Evolutionary conservation across 495 filamentous ascomycete species (phyloP).

Genomic region (Talaromyces ruber): DNA sequence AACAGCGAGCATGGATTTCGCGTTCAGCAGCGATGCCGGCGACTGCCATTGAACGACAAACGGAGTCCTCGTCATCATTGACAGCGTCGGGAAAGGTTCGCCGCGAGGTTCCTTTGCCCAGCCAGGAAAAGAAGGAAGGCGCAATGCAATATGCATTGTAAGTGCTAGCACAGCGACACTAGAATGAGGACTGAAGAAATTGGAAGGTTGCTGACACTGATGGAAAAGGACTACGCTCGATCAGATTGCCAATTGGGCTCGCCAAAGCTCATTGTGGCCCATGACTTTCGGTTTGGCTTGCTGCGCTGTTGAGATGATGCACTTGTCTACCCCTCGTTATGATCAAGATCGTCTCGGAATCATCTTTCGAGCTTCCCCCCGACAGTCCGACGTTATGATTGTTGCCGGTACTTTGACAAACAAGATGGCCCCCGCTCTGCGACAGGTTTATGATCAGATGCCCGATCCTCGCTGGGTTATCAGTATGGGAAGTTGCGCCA

Average conservation of each 20-base stretch:
- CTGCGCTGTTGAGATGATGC: conserved; percentile 98
- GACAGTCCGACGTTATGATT: conserved; percentile 97
- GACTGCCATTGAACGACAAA: conserved; percentile 35
- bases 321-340: conserved; percentile 90
- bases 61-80: conserved; percentile 27
- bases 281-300: conserved; percentile 98
- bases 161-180: conserved; percentile 21
- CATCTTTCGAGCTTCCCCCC: conserved; percentile 92
- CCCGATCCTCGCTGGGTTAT: conserved; percentile 94
- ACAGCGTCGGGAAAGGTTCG: conserved; percentile 45
- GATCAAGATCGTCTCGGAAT: conserved; percentile 94
- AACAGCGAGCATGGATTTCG: conserved; percentile 19
- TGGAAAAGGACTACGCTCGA: conserved; percentile 73
- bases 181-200: not conserved
- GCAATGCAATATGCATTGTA: conserved; percentile 96
- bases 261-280: conserved; percentile 89
- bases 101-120: conserved; percentile 76
- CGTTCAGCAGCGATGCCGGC: conserved; percentile 34
- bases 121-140: conserved; percentile 90
- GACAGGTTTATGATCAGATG: conserved; percentile 98
- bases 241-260: conserved; percentile 88
- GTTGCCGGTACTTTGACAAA: conserved; percentile 93
- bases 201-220: conserved; percentile 2
- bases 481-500: conserved; percentile 88
- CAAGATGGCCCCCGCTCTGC: conserved; percentile 93